A percentile compares a stretch with the other conserved stretches of the same genome.
Evolutionary conservation across 2,329 filamentous ascomycete genomes (phyloP).

Genomic region (Conoideocrella luteorostrata): DNA sequence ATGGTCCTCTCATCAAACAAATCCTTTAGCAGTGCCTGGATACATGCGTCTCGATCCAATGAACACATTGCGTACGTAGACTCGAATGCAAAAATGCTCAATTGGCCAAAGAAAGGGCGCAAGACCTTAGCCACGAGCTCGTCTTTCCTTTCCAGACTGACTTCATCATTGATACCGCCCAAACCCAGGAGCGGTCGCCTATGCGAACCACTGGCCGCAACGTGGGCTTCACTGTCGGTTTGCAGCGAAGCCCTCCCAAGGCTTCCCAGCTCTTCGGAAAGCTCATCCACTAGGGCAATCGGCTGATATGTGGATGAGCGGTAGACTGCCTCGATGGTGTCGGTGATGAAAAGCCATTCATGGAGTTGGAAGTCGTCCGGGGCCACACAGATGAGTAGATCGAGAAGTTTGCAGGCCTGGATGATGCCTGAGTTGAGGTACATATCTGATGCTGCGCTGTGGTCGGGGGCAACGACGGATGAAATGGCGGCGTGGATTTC

Average conservation of each 20-base stretch:
- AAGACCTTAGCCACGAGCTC: constrained; percentile 72
- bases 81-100: constrained; percentile 93
- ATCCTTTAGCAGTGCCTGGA: constrained; percentile 60
- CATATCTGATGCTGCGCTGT: constrained; percentile 57
- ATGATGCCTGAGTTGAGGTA: constrained; percentile 73
- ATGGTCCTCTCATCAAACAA: constrained; percentile 72
- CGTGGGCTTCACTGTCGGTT: constrained; percentile 30
- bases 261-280: constrained; percentile 67
- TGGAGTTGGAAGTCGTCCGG: constrained; percentile 98
- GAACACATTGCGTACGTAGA: constrained; percentile 78
- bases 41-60: constrained; percentile 60
- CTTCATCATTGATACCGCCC: constrained; percentile 49
- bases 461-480: constrained; percentile 62
- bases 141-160: constrained; percentile 53
- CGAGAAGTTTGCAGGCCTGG: constrained; percentile 90
- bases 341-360: constrained; percentile 95
- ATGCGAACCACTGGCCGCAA: constrained; percentile 27
- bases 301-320: constrained; percentile 63
- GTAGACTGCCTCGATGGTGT: constrained; percentile 95
- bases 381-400: constrained; percentile 75
- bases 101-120: constrained; percentile 80
- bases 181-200: constrained; percentile 45
- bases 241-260: constrained; percentile 25
- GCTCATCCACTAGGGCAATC: constrained; percentile 73
- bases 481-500: constrained; percentile 77